Evolutionary conservation across 495 filamentous ascomycete genomes (phyloP), one percentile per base, ranked within the genome.

Genomic region (Tuber indicum): DNA sequence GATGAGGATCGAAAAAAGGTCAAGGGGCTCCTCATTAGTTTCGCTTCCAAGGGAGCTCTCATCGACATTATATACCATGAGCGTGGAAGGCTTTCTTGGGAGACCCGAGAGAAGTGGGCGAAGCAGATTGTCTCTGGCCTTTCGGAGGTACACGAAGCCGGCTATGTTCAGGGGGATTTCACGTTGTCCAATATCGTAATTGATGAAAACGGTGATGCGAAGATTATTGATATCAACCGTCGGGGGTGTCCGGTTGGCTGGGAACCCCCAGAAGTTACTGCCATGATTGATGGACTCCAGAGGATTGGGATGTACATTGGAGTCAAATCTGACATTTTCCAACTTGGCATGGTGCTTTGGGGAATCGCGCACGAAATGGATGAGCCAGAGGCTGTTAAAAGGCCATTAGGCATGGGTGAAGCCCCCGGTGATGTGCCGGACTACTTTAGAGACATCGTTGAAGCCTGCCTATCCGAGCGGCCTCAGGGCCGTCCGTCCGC

Each of bases 161-260:
- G 96, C 47, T 99, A 97, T 83, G 96, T 99, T 42, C 96, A 99
- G 82, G 96, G 96, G 19, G 96, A 99, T 80, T 98, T 99, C 77
- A 99, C 96, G 0, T 87, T 99, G 16, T 97, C 95, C 5, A 99
- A 99, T 82, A 97, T 99, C 75, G 96, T 99, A 77, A 92, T 99
- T 81, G 93, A 98, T 82, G 87, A 87, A 3, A 83, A 92, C 49
- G 90, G 94, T 84, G 89, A 98, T 82, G 96, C 96, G 21, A 92
- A 95, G 78, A 98, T 99, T 78, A 99, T 99, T 84, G 96, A 99
- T 85, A 98, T 99, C 87, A 99, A 99, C 84, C 89, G 96, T 44
- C 88, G 96, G 78, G 96, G 96, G 21, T 99, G 96, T 79, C 96
- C 96, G 0, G 93, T 98, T 2, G 96, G 95, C 47, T 99, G 96